These are phyloP conservation scores for Zygosaccharomyces rouxii DNA, from an alignment of 805 yeast species.

Conservation along the genomic window DNA sequence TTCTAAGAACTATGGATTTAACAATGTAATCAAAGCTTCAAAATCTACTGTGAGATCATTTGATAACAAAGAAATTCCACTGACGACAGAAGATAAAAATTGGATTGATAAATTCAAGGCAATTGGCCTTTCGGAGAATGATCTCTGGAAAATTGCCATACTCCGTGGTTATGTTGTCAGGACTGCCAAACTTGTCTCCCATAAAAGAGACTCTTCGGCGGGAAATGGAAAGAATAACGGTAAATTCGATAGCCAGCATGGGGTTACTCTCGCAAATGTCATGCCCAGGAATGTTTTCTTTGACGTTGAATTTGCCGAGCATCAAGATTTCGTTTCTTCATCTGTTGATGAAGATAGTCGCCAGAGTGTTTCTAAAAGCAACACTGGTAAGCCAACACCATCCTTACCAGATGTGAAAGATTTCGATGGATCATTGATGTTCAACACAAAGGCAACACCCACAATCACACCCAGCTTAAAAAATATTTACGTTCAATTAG, in stretches of 20 bases:
- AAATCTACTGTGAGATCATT: slow-evolving; percentile 34
- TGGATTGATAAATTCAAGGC: slow-evolving; percentile 71
- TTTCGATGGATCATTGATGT: slow-evolving; percentile 35
- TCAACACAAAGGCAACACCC: slow-evolving; percentile 39
- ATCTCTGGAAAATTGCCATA: slow-evolving; percentile 77
- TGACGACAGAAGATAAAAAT: slow-evolving; percentile 61
- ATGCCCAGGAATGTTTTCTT: slow-evolving; percentile 52
- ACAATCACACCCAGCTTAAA: slow-evolving; percentile 39
- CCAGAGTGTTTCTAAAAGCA: neutral
- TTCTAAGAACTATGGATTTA: slow-evolving; percentile 29
- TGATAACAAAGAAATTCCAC: slow-evolving; percentile 44
- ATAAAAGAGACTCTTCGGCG: slow-evolving; percentile 23
- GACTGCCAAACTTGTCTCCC: slow-evolving; percentile 44
- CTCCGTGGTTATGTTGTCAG: slow-evolving; percentile 64
- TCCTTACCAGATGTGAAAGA: slow-evolving; percentile 18
- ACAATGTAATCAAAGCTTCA: slow-evolving; percentile 11
- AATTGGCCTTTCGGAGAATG: slow-evolving; percentile 68
- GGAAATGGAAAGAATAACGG: slow-evolving; percentile 18
- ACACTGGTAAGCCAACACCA: neutral
- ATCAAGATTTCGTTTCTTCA: slow-evolving; percentile 6
- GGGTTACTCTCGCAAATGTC: slow-evolving; percentile 23
- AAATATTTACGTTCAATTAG: slow-evolving; percentile 45
- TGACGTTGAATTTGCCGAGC: slow-evolving; percentile 35
- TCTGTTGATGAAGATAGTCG: neutral
- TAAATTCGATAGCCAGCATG: slow-evolving; percentile 24